Percentiles rank a stretch among this genome's conserved stretches.
Evolutionary conservation across 495 filamentous ascomycete genomes (phyloP).

Genomic region (Aspergillus egyptiacus): DNA sequence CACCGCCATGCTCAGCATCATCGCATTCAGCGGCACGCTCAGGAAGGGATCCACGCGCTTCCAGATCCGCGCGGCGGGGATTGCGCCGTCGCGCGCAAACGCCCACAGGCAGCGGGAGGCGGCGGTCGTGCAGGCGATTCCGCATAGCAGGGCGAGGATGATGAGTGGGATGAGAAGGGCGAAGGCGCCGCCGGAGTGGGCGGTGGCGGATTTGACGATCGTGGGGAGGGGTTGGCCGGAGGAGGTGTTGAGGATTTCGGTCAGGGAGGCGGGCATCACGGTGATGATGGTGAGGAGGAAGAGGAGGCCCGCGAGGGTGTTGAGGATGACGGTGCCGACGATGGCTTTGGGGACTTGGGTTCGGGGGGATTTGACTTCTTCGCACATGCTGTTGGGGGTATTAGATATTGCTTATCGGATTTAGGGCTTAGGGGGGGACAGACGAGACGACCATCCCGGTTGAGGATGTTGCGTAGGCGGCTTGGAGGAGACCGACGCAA

Average conservation of each 20-base stretch:
- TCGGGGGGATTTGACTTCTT: too few species aligned
- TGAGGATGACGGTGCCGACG: conserved; percentile 42
- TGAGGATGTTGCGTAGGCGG: too few species aligned
- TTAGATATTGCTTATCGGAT: too few species aligned
- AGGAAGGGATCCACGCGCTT: conserved; percentile 20
- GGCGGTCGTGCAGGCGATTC: conserved; percentile 49
- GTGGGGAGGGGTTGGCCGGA: conserved; percentile 60
- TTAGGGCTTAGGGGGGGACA: too few species aligned
- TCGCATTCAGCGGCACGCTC: conserved; percentile 50
- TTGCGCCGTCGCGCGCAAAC: conserved; percentile 61
- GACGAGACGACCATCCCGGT: too few species aligned
- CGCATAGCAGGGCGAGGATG: conserved; percentile 46
- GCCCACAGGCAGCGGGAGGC: conserved; percentile 67
- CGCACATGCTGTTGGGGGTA: too few species aligned
- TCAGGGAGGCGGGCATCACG: conserved; percentile 34
- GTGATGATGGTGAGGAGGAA: conserved; percentile 42
- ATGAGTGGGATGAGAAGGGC: conserved; percentile 16
- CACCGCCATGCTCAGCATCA: conserved; percentile 52
- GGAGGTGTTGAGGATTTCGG: conserved; percentile 24
- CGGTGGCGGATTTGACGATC: conserved; percentile 68
- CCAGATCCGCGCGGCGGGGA: conserved; percentile 27
- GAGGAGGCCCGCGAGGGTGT: conserved; percentile 34
- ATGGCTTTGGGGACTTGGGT: too few species aligned
- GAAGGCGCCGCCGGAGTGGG: conserved; percentile 49
- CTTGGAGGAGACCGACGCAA: too few species aligned